Conservation (phyloP, 1,284 basidiomycete genomes). For the Afroboletus lepidellus region DNA sequence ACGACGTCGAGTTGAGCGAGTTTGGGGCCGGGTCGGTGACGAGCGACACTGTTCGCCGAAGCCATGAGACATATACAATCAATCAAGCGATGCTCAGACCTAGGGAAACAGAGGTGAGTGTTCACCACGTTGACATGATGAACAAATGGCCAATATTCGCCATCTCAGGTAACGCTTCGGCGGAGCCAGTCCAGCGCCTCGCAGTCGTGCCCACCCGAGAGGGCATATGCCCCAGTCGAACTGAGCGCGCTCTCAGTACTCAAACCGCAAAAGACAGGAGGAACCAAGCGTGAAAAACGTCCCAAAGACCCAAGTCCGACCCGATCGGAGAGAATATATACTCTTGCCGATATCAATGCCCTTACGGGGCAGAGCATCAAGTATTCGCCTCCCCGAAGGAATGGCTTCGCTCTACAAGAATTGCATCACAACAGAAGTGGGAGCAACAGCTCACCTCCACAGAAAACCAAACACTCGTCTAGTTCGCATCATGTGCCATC, state of each 20-base stretch:
- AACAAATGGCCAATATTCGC: background rate
- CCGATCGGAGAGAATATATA: conserved; percentile 36
- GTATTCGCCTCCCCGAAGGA: conserved; percentile 22
- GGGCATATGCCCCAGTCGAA: conserved; percentile 23
- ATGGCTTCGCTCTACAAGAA: conserved; percentile 10
- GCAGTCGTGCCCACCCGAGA: conserved; percentile 27
- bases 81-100: conserved; percentile 17
- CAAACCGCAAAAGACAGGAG: conserved; percentile 18
- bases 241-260: conserved; percentile 12
- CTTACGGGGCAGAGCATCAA: conserved; percentile 29
- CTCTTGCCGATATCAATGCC: conserved; percentile 34
- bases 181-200: conserved; percentile 22
- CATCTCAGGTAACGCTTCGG: conserved; percentile 16
- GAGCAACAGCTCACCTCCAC: conserved; percentile 25
- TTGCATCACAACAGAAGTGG: conserved; percentile 10
- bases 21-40: conserved; percentile 21
- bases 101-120: conserved; percentile 25
- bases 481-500: conserved; percentile 14
- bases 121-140: background rate
- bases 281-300: conserved; percentile 22
- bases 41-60: conserved; percentile 15
- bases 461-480: conserved; percentile 15
- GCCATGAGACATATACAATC: conserved; percentile 9
- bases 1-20: conserved; percentile 24
- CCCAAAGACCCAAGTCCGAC: conserved; percentile 26